Evolutionary conservation across 2,329 filamentous ascomycete genomes (phyloP), one percentile per base, ranked within the genome.

Genomic region (Lasiodiplodia sp.): DNA sequence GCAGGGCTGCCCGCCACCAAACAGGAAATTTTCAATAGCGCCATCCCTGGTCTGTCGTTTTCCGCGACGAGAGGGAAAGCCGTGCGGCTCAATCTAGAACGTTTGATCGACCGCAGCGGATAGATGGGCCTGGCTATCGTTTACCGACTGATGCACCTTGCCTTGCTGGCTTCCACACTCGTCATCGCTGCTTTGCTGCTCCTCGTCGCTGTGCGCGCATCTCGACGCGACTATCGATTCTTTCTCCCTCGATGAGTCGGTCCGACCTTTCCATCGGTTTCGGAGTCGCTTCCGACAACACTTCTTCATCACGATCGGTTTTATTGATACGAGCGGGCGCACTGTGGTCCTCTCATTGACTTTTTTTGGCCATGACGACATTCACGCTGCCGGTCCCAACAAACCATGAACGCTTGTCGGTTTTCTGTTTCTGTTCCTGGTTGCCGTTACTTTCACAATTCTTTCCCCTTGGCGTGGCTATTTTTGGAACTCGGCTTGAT

Each of bases 1-100:
- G 34, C 34, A 18, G 4, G 14, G 40, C 40, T 44, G 40, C 8
- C 44, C 44, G n/a, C 44, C 44, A n/a, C 44, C 18, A 47, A 64
- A 37, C 16, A 52, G 60, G 60, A 16, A 64, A 52, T 64, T 64
- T 64, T 49, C 60, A 64, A 64, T 64, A 64, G 60, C 47, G 60
- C 60, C 60, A 8, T n/a, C 28, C 44, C 58, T 31, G 58, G 16
- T 38, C 56, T 23, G 44, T 31, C 21, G 37, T 44, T 40, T 37
- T 18, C 34, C 31, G n/a, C 21, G 31, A 58, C 34, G 34, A 38
- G 52, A 34, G 25, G 3, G n/a, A 37, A 34, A 56, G 44, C 44
- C 44, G 44, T 47, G 44, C 25, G 51, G 28, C 25, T 53, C 34
- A 18, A 47, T 28, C 57, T 60, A 47, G 57, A 60, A 44, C 57